Percentiles rank a stretch among this genome's conserved stretches.
Evolutionary conservation across 805 yeast species (phyloP).

Genomic region (Kurtzmaniella cleridarum): DNA sequence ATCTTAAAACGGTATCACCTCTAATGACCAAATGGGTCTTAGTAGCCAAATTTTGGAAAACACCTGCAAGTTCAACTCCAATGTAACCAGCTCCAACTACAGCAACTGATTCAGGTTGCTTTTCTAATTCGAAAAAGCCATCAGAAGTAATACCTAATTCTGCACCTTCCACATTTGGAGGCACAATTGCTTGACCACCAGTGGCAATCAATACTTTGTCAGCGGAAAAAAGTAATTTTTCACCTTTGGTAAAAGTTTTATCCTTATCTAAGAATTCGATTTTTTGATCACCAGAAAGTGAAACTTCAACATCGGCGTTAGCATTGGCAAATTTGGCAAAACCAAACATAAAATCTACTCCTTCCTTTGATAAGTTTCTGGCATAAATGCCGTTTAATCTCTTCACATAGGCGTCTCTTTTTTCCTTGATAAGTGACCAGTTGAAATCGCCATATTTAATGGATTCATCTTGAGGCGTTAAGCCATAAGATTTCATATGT

Average conservation of each 20-base stretch:
- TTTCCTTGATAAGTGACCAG: slow-evolving; percentile 77
- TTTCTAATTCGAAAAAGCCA: slow-evolving; percentile 77
- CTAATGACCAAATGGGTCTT: slow-evolving; percentile 86
- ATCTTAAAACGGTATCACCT: slow-evolving; percentile 84
- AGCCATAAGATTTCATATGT: slow-evolving; percentile 81
- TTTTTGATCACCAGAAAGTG: slow-evolving; percentile 38
- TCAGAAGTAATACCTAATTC: slow-evolving; percentile 84
- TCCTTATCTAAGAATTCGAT: slow-evolving; percentile 25
- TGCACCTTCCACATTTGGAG: slow-evolving; percentile 68
- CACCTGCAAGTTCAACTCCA: slow-evolving; percentile 93
- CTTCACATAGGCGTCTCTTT: slow-evolving; percentile 86
- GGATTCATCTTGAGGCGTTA: slow-evolving; percentile 50
- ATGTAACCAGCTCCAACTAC: slow-evolving; percentile 98
- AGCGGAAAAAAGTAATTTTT: slow-evolving; percentile 61
- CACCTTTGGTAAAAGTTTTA: slow-evolving; percentile 39
- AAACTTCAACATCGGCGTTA: slow-evolving; percentile 74
- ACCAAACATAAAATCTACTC: slow-evolving; percentile 83
- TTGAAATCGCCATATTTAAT: slow-evolving; percentile 54
- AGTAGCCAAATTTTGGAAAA: slow-evolving; percentile 81
- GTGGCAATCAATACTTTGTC: slow-evolving; percentile 85
- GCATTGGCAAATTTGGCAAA: slow-evolving; percentile 67
- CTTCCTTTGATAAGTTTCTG: slow-evolving; percentile 79
- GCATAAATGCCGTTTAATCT: slow-evolving; percentile 92
- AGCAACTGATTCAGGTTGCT: slow-evolving; percentile 89
- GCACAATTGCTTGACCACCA: slow-evolving; percentile 81